Evolutionary conservation across 2,329 filamentous ascomycete genomes (phyloP).

Genomic region (Colletotrichum australisinense): DNA sequence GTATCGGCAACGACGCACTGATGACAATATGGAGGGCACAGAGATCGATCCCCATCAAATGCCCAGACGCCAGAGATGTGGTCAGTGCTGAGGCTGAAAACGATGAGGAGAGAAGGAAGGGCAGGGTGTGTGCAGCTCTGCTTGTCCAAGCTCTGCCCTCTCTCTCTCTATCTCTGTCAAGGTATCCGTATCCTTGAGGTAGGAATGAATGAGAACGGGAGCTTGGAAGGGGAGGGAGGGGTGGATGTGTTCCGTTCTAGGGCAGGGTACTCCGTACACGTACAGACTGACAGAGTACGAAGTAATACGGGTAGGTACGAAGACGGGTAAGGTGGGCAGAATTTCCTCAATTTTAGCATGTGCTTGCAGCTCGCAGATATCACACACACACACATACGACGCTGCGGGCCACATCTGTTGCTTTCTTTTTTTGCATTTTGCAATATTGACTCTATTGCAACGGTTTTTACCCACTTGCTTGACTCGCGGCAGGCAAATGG

Average conservation of each 20-base stretch:
- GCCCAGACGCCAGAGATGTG: background rate
- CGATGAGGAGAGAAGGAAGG: background rate
- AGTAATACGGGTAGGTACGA: background rate
- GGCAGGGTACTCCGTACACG: background rate
- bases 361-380: background rate
- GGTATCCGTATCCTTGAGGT: too few relatives aligned
- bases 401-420: background rate
- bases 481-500: background rate
- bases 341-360: background rate
- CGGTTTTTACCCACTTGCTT: background rate
- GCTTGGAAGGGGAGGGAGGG: background rate
- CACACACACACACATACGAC: background rate
- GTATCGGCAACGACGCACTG: background rate
- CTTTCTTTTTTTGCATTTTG: background rate
- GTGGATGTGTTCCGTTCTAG: background rate
- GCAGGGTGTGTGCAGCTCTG: background rate
- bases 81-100: constrained; percentile 26
- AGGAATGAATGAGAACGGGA: background rate
- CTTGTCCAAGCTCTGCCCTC: background rate
- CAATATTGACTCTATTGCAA: background rate
- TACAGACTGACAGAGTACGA: too few relatives aligned
- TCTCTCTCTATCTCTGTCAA: too few relatives aligned
- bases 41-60: background rate
- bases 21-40: background rate
- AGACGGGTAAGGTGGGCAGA: background rate